Base-by-base conservation (phyloP, 2,329 filamentous ascomycete genomes). In the Colletotrichum sp. region DNA sequence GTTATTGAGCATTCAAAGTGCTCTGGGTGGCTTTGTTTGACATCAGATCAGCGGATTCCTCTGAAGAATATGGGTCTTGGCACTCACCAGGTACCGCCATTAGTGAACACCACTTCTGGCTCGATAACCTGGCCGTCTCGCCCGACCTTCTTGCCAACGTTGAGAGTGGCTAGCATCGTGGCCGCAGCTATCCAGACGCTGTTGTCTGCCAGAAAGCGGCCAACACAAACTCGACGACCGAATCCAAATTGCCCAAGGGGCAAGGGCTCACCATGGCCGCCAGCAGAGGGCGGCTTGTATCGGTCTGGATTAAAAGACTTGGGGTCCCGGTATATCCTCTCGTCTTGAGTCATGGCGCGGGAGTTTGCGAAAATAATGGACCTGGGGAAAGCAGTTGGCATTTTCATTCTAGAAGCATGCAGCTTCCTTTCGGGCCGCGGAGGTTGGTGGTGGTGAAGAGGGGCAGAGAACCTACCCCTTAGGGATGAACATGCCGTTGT, bases 401-500 rank as follows among this genome's bases (percentile, higher is more conserved):
- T 10, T 69, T 60, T 24, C n/a, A n/a, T 75, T 75, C 64, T 73
- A 65, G 73, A 75, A 75, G 64, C 70, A 58, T 75, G 70, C 70
- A 60, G 34, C 58, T 66, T 48, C 38, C 38, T 62, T 66, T 66
- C 58, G 71, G 65, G 13, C 66, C 65, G 65, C 65, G 58, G 48
- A 75, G 61, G 60, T 36, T n/a, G 18, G 38, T 48, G 38, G 38
- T 48, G 60, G 34, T 16, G 30, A 60, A 56, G 66, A 56, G 67
- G 66, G 71, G 60, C 34, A 43, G 43, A 24, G 32, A 75, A 71
- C 71, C 52, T 75, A 76, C 74, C 90, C 91, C n/a, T 87, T 88
- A 12, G 90, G 90, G 66, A 93, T 91, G 73, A 87, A 86, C 81
- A 90, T 89, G 38, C 87, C 90, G 24, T 89, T 83, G 79, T 92